Conservation (phyloP, 768 basidiomycete genomes). For the Collybia sordida region DNA sequence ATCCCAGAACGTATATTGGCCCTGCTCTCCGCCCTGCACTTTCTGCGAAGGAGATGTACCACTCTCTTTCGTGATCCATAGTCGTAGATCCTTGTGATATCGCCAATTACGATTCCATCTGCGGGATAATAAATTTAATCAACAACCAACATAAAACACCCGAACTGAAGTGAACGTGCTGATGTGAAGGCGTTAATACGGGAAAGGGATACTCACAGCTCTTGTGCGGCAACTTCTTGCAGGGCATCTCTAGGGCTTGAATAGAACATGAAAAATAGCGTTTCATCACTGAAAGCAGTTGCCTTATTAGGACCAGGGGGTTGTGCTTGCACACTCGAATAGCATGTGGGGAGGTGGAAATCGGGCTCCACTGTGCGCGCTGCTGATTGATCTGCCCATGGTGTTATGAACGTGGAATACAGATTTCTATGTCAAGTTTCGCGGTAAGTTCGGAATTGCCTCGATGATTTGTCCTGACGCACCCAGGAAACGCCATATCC, state of each 20-base stretch:
- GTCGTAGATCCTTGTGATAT: conserved; percentile 87
- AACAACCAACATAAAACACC: not conserved
- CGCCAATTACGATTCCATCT: conserved; percentile 96
- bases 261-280: conserved; percentile 98
- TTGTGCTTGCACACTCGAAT: conserved; percentile 83
- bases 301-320: conserved; percentile 82
- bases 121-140: conserved; percentile 6
- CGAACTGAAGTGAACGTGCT: not conserved
- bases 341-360: conserved; percentile 88
- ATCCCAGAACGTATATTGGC: conserved; percentile 90
- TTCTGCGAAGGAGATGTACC: conserved; percentile 75
- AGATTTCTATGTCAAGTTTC: conserved; percentile 54
- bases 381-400: conserved; percentile 91
- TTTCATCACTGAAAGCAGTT: conserved; percentile 89
- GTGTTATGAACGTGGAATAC: conserved; percentile 93
- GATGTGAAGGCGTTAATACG: conserved; percentile 2
- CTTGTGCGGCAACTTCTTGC: conserved; percentile 93
- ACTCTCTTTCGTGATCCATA: conserved; percentile 87
- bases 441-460: conserved; percentile 11
- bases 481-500: conserved; percentile 85
- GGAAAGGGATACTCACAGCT: conserved; percentile 66
- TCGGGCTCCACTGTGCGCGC: conserved; percentile 88
- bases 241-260: conserved; percentile 87
- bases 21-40: conserved; percentile 80
- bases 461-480: conserved; percentile 32